phyloP scores from a whole-genome alignment of 352 stramenopile genomes.

The Bremia lactucae region DNA sequence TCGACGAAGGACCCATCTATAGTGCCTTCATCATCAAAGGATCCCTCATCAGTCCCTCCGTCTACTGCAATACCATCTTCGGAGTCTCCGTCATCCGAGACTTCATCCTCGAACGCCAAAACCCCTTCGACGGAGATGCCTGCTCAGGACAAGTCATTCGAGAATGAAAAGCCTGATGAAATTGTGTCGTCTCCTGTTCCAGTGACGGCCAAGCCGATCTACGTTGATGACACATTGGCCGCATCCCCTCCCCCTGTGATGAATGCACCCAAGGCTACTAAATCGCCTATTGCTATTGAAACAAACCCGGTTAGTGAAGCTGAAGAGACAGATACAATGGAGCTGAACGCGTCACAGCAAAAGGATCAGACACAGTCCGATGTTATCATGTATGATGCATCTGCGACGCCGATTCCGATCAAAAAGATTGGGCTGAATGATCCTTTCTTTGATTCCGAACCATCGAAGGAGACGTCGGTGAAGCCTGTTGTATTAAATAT shows the following conservation, averaged over 20 bases:
- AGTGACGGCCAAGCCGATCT: slow-evolving; percentile 9
- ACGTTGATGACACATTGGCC: slow-evolving; percentile 4
- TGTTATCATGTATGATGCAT: slow-evolving; percentile 39
- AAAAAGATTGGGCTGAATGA: slow-evolving; percentile 25
- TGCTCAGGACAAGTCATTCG: slow-evolving; percentile 2
- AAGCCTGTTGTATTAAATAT: slow-evolving; percentile 46
- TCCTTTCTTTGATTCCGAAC: slow-evolving; percentile 45
- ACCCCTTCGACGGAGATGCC: slow-evolving; percentile 3
- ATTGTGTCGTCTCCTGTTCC: slow-evolving; percentile 11
- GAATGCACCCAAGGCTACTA: slow-evolving; percentile 12
- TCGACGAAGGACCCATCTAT: too few species aligned
- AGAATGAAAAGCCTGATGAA: neutral
- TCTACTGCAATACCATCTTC: neutral
- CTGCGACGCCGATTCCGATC: slow-evolving; percentile 17
- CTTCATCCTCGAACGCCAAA: neutral
- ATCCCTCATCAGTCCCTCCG: neutral
- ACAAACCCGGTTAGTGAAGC: slow-evolving; percentile 24
- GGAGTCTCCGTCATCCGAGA: neutral
- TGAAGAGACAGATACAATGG: neutral
- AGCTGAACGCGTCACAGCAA: slow-evolving; percentile 13
- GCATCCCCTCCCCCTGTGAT: slow-evolving; percentile 13
- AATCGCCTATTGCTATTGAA: slow-evolving; percentile 32
- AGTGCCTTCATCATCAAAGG: too few species aligned
- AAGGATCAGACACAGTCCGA: slow-evolving; percentile 33
- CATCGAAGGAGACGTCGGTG: slow-evolving; percentile 16